Conservation (phyloP, 495 filamentous ascomycete genomes). For the Hypomontagnella submonticulosa region DNA sequence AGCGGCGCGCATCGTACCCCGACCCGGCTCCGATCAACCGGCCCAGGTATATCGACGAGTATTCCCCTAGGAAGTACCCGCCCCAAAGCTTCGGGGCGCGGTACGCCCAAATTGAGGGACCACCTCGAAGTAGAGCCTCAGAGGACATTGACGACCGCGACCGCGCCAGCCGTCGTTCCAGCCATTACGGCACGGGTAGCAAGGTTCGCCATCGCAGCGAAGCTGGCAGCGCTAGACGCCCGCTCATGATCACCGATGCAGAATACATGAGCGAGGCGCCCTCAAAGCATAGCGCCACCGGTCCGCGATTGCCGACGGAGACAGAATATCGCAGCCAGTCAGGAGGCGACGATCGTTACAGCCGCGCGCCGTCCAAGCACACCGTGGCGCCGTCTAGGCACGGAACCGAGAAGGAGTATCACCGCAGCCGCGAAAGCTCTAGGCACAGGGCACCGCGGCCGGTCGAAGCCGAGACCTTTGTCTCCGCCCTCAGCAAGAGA, state of each 20-base stretch:
- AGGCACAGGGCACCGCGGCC: constrained; percentile 11
- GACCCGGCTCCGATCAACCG: constrained; percentile 49
- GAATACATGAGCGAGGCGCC: constrained; percentile 37
- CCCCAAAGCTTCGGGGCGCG: constrained; percentile 52
- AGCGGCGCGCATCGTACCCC: constrained; percentile 53
- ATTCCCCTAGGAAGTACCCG: constrained; percentile 45
- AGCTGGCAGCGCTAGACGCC: constrained; percentile 42
- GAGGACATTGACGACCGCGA: constrained; percentile 59
- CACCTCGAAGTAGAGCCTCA: constrained; percentile 51
- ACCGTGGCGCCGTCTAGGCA: constrained; percentile 17
- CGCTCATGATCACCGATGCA: constrained; percentile 45
- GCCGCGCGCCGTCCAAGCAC: constrained; percentile 30
- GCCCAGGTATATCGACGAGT: constrained; percentile 51
- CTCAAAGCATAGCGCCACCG: constrained; percentile 8
- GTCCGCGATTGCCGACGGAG: constrained; percentile 32
- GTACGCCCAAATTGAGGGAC: constrained; percentile 47
- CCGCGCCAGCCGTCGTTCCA: constrained; percentile 48
- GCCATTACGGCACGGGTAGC: constrained; percentile 40
- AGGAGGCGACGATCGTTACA: constrained; percentile 22
- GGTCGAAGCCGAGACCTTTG: constrained; percentile 48
- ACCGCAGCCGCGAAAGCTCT: constrained; percentile 15
- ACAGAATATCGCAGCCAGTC: constrained; percentile 49
- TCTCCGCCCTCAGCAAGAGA: constrained; percentile 51
- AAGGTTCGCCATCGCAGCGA: constrained; percentile 51
- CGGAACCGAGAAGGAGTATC: constrained; percentile 12